Percentiles rank a stretch among this genome's conserved stretches.
Conservation (phyloP, 768 basidiomycete genomes). For the Suillus americanus region DNA sequence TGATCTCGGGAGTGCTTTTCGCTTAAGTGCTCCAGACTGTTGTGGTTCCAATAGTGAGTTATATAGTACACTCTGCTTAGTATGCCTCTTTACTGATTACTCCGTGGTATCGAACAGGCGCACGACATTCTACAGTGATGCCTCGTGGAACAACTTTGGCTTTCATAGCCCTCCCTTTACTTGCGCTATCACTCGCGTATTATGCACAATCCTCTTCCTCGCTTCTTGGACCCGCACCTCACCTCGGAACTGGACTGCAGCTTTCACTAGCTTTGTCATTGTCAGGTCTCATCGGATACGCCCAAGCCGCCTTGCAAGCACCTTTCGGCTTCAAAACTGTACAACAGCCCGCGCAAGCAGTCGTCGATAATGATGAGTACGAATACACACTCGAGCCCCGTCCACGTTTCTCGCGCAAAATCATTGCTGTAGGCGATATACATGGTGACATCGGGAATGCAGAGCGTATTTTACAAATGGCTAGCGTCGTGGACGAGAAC, state of each 20-base stretch:
- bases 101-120: background rate
- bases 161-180: constrained; percentile 23
- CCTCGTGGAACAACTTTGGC: constrained; percentile 20
- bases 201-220: constrained; percentile 30
- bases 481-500: constrained; percentile 67
- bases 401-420: constrained; percentile 42
- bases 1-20: background rate
- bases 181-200: constrained; percentile 31
- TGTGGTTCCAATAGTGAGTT: background rate
- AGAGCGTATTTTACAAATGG: constrained; percentile 75
- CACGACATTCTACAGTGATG: constrained; percentile 14
- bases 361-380: background rate
- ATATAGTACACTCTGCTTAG: background rate
- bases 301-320: constrained; percentile 18
- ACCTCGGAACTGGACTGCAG: constrained; percentile 25
- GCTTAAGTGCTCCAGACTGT: background rate
- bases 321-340: constrained; percentile 22
- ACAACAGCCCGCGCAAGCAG: constrained; percentile 9
- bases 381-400: constrained; percentile 19
- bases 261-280: constrained; percentile 27
- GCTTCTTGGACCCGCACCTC: constrained; percentile 31
- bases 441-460: constrained; percentile 89
- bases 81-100: background rate
- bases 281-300: constrained; percentile 27
- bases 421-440: constrained; percentile 89